Evolutionary conservation across 768 basidiomycete genomes (phyloP).

Genomic region (Leccinum uliginosum): DNA sequence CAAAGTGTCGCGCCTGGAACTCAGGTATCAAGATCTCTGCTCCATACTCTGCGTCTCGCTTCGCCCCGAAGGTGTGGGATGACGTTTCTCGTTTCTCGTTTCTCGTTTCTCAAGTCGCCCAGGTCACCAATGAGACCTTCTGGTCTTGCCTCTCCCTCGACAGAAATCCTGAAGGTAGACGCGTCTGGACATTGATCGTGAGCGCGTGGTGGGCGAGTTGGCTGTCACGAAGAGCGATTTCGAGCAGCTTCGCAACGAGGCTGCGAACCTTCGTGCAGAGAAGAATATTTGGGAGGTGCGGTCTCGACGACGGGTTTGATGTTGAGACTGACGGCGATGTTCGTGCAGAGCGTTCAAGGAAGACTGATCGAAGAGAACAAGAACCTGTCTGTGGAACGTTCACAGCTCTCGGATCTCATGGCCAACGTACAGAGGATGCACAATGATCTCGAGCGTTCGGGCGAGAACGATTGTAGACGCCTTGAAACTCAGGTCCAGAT

Average conservation of each 20-base stretch:
- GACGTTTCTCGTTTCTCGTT: too few relatives aligned
- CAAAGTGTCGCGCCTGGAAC: slow-evolving; percentile 64
- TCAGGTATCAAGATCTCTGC: slow-evolving; percentile 43
- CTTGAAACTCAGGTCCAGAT: slow-evolving; percentile 77
- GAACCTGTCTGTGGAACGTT: slow-evolving; percentile 71
- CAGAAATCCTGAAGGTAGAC: slow-evolving; percentile 32
- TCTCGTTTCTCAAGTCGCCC: background rate
- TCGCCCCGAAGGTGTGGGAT: slow-evolving; percentile 15
- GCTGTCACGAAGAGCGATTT: slow-evolving; percentile 52
- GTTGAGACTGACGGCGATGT: slow-evolving; percentile 3
- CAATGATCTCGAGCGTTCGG: slow-evolving; percentile 77
- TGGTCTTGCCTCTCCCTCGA: slow-evolving; percentile 14
- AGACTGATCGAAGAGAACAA: slow-evolving; percentile 86
- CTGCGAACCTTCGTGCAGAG: slow-evolving; percentile 85
- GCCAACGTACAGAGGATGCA: slow-evolving; percentile 88
- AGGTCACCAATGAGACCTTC: slow-evolving; percentile 12
- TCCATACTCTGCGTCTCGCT: slow-evolving; percentile 13
- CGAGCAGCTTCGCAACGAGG: slow-evolving; percentile 81
- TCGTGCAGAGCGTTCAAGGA: slow-evolving; percentile 61
- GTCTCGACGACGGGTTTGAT: too few relatives aligned
- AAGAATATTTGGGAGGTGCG: slow-evolving; percentile 89
- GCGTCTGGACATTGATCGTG: slow-evolving; percentile 70
- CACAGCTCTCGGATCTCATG: slow-evolving; percentile 84
- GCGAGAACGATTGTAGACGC: slow-evolving; percentile 76
- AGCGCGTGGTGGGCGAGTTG: slow-evolving; percentile 64